phyloP scores from a whole-genome alignment of 768 basidiomycete species.

The Podaxis mareebaensis region DNA sequence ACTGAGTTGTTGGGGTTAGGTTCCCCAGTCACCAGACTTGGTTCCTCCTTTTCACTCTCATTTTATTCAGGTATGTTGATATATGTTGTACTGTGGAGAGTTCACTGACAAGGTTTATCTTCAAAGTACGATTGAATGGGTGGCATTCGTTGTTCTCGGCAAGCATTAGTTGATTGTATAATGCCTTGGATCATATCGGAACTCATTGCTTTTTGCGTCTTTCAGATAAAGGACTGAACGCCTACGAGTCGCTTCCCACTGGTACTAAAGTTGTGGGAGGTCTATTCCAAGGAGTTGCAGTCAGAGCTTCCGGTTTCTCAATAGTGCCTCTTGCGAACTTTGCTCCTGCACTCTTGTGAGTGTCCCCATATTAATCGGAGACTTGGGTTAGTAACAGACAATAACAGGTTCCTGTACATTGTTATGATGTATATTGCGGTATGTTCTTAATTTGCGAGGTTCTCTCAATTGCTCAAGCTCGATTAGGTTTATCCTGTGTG shows the following conservation, averaged over 20 bases:
- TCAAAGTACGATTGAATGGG: conserved; percentile 62
- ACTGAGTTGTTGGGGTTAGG: conserved; percentile 22
- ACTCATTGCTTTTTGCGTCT: not conserved
- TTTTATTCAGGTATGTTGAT: conserved; percentile 51
- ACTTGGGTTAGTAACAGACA: not conserved
- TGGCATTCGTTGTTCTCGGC: conserved; percentile 66
- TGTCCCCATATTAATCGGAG: conserved; percentile 5
- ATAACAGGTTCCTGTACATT: conserved; percentile 61
- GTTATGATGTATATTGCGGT: conserved; percentile 79
- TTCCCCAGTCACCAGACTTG: conserved; percentile 79
- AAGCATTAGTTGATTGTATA: conserved; percentile 13
- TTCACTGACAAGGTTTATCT: not conserved
- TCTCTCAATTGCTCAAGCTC: conserved; percentile 1
- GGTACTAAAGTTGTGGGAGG: conserved; percentile 44
- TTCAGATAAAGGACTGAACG: conserved; percentile 41
- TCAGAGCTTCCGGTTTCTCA: conserved; percentile 52
- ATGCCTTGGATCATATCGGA: not conserved
- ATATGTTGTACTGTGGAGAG: not conserved
- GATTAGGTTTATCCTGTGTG: conserved; percentile 44
- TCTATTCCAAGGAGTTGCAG: conserved; percentile 55
- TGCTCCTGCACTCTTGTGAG: conserved; percentile 72
- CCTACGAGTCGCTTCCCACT: conserved; percentile 36
- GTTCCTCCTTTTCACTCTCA: conserved; percentile 60
- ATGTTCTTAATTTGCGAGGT: conserved; percentile 22
- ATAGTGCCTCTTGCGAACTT: conserved; percentile 47